Evolutionary conservation across 169 alveolate genomes (phyloP).

Genomic region (Plasmodium chabaudi): DNA sequence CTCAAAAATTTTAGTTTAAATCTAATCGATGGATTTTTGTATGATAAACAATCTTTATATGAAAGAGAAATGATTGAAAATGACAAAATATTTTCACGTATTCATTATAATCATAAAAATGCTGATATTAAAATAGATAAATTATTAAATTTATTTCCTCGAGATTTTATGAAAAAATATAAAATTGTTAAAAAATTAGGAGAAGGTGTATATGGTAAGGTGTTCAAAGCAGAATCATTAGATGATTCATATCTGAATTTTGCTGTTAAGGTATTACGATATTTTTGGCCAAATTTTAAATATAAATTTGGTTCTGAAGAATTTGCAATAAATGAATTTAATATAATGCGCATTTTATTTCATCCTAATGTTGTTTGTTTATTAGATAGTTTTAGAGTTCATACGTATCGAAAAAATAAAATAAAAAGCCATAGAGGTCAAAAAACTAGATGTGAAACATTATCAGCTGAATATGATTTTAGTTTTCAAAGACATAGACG

Average conservation of each 20-base stretch:
- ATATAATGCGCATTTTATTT: conserved; percentile 53
- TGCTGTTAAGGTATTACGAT: conserved; percentile 51
- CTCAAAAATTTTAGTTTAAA: conserved; percentile 35
- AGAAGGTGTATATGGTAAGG: conserved; percentile 87
- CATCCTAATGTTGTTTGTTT: conserved; percentile 70
- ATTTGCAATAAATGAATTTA: conserved; percentile 63
- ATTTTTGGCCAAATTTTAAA: conserved; percentile 70
- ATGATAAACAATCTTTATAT: conserved; percentile 64
- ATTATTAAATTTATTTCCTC: conserved; percentile 58
- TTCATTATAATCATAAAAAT: conserved; percentile 46
- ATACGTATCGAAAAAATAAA: conserved; percentile 35
- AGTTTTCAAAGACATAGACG: conserved; percentile 44
- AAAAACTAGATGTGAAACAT: conserved; percentile 4
- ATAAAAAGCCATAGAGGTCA: conserved; percentile 16
- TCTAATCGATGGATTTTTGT: conserved; percentile 37
- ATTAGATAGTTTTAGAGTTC: conserved; percentile 59
- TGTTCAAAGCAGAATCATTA: conserved; percentile 76
- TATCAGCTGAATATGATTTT: conserved; percentile 64
- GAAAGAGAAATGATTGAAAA: conserved; percentile 69
- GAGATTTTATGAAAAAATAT: conserved; percentile 74
- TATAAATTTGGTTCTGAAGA: conserved; percentile 69
- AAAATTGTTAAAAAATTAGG: conserved; percentile 81
- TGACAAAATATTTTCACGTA: conserved; percentile 38
- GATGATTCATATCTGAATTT: conserved; percentile 63
- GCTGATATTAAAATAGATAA: conserved; percentile 37